phyloP scores from a whole-genome alignment of 352 stramenopile genomes.

The Pythium dissotocum region DNA sequence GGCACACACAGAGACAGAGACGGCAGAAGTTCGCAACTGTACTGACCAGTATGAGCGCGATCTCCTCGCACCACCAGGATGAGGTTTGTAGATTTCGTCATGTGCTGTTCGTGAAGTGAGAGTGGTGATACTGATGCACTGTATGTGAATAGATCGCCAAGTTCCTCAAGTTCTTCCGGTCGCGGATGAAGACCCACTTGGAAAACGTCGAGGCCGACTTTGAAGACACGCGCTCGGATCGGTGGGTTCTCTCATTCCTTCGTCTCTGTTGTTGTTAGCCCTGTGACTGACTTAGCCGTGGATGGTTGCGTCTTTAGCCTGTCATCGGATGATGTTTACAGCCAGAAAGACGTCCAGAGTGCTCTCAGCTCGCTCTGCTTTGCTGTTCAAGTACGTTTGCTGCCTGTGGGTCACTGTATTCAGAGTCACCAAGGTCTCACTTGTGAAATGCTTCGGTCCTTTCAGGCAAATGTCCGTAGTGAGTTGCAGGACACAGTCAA shows the following conservation, averaged over 20 bases:
- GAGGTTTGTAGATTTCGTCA: slow-evolving; percentile 40
- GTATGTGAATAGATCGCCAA: slow-evolving; percentile 47
- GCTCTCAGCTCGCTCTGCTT: slow-evolving; percentile 77
- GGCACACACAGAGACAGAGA: not conserved
- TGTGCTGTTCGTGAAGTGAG: not conserved
- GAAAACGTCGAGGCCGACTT: slow-evolving; percentile 86
- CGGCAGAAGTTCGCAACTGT: not conserved
- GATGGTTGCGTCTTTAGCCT: slow-evolving; percentile 30
- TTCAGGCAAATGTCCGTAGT: slow-evolving; percentile 67
- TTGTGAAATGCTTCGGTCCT: not conserved
- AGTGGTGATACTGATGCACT: not conserved
- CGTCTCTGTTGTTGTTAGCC: too few relatives aligned
- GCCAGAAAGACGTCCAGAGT: slow-evolving; percentile 79
- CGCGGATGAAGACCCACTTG: slow-evolving; percentile 68
- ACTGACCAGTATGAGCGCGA: slow-evolving; percentile 14
- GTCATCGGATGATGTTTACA: slow-evolving; percentile 82
- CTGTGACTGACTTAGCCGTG: not conserved
- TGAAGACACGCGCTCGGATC: slow-evolving; percentile 79
- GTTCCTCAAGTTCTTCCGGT: slow-evolving; percentile 88
- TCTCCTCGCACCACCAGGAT: slow-evolving; percentile 48
- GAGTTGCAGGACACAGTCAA: slow-evolving; percentile 85
- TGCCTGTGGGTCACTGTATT: not conserved
- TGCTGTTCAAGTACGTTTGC: slow-evolving; percentile 58
- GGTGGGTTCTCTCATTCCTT: slow-evolving; percentile 23
- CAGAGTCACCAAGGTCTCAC: not conserved